phyloP scores from a whole-genome alignment of 257 asterid species.

The Nemophila menziesii region DNA sequence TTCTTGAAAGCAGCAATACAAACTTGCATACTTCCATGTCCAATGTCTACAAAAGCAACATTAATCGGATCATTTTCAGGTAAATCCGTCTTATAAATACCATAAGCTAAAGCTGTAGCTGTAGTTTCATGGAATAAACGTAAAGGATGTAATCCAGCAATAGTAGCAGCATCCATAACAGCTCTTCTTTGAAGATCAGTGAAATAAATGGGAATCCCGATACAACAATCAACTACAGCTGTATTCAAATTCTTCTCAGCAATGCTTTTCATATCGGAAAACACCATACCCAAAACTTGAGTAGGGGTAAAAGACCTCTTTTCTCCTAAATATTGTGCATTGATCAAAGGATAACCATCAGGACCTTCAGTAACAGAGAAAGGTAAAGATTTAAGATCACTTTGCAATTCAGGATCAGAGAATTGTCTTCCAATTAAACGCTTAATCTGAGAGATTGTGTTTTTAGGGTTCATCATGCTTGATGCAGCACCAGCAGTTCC shows the following conservation, averaged over 20 bases:
- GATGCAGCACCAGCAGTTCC: conserved; percentile 40
- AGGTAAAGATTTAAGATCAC: conserved; percentile 2
- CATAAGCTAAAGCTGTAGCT: conserved; percentile 2
- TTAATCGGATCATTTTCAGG: conserved; percentile 3
- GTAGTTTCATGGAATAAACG: conserved; percentile 5
- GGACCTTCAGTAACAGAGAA: conserved; percentile 4
- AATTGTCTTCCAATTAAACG: conserved; percentile 1
- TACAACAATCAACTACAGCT: conserved; percentile 2
- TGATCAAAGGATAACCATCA: conserved; percentile 3
- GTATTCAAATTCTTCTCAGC: conserved; percentile 2
- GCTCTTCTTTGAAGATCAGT: conserved; percentile 5
- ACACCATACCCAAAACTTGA: conserved; percentile 2
- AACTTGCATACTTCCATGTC: conserved; percentile 88
- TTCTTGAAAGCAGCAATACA: conserved; percentile 90
- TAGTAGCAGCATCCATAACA: conserved; percentile 4
- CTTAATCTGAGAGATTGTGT: conserved; percentile 3
- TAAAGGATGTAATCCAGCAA: conserved; percentile 4
- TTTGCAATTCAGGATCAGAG: conserved; percentile 5
- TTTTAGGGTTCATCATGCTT: conserved; percentile 6
- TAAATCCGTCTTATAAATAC: conserved; percentile 3
- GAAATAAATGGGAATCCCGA: conserved; percentile 2
- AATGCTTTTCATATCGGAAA: conserved; percentile 1
- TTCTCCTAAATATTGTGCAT: conserved; percentile 5
- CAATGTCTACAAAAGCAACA: conserved; percentile 26
- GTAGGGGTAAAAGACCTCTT: conserved; percentile 1